Evolutionary conservation across 768 basidiomycete genomes (phyloP), one percentile per base, ranked within the genome.

Genomic region (Termitomyces sp.): DNA sequence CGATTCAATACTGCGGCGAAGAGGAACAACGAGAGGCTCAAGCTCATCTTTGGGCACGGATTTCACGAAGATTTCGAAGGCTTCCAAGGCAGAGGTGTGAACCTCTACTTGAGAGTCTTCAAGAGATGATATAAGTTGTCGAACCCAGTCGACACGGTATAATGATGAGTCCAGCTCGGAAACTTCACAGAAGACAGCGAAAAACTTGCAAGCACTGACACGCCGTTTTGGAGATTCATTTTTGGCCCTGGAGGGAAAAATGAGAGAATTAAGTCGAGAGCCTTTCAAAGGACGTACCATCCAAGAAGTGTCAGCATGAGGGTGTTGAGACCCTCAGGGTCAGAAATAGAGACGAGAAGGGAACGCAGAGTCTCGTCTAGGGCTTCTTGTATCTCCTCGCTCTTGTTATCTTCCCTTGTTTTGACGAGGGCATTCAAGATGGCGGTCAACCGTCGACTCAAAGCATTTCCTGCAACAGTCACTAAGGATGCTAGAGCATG

Each of bases 141-240:
- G 86, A 55, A 98, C 83, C 94, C 96, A 98, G 69, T 98, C 97
- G 61, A 94, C 75, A 20, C 90, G 86, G 72, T 98, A 98, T 24
- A 94, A 70, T 0, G 90, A 86, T 0, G 84, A 80, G 67, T 98
- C 96, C 42, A 92, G 77, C 40, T 87, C 81, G 4, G 91, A 88
- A 48, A 82, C 87, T 62, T 92, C 85, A 67, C 94, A 97, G 75
- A 98, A 94, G 1, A 80, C 75, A 3, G 84, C 75, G 69, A 98
- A 92, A 46, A 95, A 74, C 33, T 81, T 75, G 73, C 88, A 90
- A 3, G 90, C 88, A 56, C 84, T 92, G 52, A 88, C 84, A 40
- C 95, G 86, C 22, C 94, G 83, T 26, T 68, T 73, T 0, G 88
- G 86, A 1, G 79, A 69, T 20, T 88, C 87, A 61, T 84, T 79